Evolutionary conservation across 2,329 filamentous ascomycete genomes (phyloP).

Genomic region (Cladobotryum mycophilum): DNA sequence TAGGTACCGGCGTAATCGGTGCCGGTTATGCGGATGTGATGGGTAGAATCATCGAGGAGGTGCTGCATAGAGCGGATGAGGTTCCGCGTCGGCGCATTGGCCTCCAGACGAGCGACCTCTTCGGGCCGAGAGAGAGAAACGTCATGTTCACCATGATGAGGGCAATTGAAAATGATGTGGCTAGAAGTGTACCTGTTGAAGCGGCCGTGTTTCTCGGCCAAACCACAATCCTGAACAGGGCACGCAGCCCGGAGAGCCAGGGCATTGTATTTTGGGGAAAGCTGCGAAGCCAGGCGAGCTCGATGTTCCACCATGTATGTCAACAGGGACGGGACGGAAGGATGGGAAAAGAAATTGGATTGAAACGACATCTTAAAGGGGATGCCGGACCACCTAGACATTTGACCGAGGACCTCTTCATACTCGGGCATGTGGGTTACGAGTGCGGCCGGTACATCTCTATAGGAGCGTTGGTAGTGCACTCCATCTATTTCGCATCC

Average conservation of each 20-base stretch:
- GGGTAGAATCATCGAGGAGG: conserved; percentile 5
- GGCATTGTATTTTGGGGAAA: background rate
- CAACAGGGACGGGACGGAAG: background rate
- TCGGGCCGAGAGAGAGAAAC: background rate
- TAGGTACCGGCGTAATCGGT: conserved; percentile 10
- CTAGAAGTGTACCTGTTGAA: background rate
- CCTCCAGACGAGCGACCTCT: conserved; percentile 6
- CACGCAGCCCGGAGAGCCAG: background rate
- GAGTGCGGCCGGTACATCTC: background rate
- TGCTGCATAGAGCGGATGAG: conserved; percentile 10
- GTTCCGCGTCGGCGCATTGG: conserved; percentile 9
- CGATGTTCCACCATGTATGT: background rate
- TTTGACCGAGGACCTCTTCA: background rate
- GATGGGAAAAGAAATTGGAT: background rate
- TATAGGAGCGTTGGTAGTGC: background rate
- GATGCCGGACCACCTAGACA: background rate
- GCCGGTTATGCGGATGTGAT: conserved; percentile 9
- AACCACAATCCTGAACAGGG: background rate
- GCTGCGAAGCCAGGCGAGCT: background rate
- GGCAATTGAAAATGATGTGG: background rate
- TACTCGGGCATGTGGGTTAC: background rate
- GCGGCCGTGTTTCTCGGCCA: background rate
- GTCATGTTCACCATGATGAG: background rate
- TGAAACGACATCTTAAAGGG: background rate
- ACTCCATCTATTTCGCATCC: background rate